These are phyloP conservation scores for Scalesia atractyloides DNA, from an alignment of 129 eudicot species.

Conservation along the genomic window DNA sequence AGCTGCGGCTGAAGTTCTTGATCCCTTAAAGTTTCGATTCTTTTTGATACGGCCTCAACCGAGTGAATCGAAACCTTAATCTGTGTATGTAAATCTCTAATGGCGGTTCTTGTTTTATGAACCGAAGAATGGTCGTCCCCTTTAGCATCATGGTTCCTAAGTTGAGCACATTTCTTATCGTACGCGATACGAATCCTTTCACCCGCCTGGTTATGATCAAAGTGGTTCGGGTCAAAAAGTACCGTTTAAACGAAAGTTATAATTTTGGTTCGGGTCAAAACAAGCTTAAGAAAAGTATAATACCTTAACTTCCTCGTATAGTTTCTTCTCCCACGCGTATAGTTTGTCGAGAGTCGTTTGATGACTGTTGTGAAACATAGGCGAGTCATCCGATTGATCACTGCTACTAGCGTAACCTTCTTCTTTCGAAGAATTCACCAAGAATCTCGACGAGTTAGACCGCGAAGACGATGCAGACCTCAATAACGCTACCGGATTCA, in stretches of 20 bases:
- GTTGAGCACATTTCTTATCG: slow-evolving; percentile 84
- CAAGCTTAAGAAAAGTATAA: neutral
- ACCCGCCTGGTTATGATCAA: slow-evolving; percentile 56
- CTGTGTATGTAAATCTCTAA: slow-evolving; percentile 77
- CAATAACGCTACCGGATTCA: slow-evolving; percentile 87
- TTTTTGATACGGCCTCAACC: slow-evolving; percentile 88
- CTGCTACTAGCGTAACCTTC: slow-evolving; percentile 78
- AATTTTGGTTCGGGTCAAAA: neutral
- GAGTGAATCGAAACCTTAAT: slow-evolving; percentile 96
- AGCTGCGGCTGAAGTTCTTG: slow-evolving; percentile 97
- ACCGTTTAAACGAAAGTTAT: neutral
- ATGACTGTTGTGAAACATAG: slow-evolving; percentile 67
- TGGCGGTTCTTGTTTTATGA: slow-evolving; percentile 74
- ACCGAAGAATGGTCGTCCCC: slow-evolving; percentile 76
- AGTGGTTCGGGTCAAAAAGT: neutral
- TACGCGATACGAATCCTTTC: slow-evolving; percentile 83
- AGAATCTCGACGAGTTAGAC: slow-evolving; percentile 81
- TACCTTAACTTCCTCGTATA: slow-evolving; percentile 97
- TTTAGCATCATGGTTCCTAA: slow-evolving; percentile 78
- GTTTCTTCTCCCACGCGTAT: slow-evolving; percentile 95
- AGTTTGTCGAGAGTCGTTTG: slow-evolving; percentile 84
- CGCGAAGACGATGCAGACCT: slow-evolving; percentile 97
- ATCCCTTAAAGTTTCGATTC: slow-evolving; percentile 91
- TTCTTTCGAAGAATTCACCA: slow-evolving; percentile 60
- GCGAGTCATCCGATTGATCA: slow-evolving; percentile 70